Evolutionary conservation across 352 stramenopile species (phyloP).

Genomic region (Thraustochytrium striatum): DNA sequence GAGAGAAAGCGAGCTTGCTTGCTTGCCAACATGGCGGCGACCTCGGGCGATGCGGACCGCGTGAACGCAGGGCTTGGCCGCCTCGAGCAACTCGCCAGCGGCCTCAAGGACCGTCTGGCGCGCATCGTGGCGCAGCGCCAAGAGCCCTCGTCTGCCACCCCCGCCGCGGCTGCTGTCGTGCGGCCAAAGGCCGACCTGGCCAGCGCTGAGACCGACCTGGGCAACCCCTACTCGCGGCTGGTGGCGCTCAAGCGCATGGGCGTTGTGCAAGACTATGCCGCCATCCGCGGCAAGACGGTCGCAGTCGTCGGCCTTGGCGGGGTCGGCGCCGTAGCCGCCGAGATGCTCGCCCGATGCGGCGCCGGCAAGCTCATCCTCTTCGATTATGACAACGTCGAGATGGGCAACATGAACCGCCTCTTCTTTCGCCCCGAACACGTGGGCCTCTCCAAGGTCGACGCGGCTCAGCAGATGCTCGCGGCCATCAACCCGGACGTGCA

Average conservation of each 20-base stretch:
- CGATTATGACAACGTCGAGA: constrained; percentile 80
- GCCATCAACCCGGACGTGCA: constrained; percentile 80
- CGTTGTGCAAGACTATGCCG: constrained; percentile 78
- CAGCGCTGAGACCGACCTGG: not conserved
- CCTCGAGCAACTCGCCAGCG: too few relatives aligned
- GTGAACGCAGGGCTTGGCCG: too few relatives aligned
- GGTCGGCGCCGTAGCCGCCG: constrained; percentile 73
- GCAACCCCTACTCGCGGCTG: constrained; percentile 77
- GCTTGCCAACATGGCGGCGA: too few relatives aligned
- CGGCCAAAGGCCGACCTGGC: too few relatives aligned
- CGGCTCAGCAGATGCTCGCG: constrained; percentile 73
- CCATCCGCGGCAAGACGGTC: constrained; percentile 72
- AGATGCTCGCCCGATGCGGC: constrained; percentile 81
- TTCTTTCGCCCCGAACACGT: constrained; percentile 80
- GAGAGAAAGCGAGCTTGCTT: too few relatives aligned
- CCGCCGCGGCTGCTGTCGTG: too few relatives aligned
- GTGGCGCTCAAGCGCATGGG: constrained; percentile 83
- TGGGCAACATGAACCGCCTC: constrained; percentile 83
- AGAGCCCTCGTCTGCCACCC: too few relatives aligned
- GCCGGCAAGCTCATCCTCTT: constrained; percentile 81
- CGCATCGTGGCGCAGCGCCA: too few relatives aligned
- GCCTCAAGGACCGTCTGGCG: too few relatives aligned
- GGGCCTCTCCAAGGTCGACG: constrained; percentile 75
- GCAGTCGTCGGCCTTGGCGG: constrained; percentile 74
- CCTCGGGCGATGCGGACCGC: too few relatives aligned